Evolutionary conservation across 106 monocot genomes (phyloP).

Genomic region (Phalaenopsis aphrodite): DNA sequence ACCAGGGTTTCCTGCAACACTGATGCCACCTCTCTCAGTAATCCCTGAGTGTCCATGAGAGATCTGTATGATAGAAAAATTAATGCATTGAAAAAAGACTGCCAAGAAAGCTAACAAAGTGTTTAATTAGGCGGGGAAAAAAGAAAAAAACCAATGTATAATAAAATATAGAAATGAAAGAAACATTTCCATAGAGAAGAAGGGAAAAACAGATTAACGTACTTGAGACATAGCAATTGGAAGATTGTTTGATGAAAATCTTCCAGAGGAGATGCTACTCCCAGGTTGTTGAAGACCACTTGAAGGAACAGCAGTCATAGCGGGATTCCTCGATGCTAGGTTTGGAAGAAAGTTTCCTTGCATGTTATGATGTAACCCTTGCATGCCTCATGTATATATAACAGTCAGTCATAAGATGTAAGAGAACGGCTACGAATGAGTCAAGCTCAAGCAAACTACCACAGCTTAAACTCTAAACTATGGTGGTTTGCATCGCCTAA

Average conservation of each 20-base stretch:
- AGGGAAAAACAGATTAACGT: neutral
- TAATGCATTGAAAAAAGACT: neutral
- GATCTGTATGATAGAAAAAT: constrained; percentile 37
- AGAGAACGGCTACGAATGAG: neutral
- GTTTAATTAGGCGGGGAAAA: neutral
- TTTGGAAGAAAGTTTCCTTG: constrained; percentile 65
- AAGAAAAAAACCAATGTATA: neutral
- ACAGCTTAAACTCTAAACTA: neutral
- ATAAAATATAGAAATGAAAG: neutral
- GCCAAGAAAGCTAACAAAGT: neutral
- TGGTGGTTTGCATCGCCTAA: neutral
- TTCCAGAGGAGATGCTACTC: constrained; percentile 53
- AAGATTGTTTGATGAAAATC: constrained; percentile 73
- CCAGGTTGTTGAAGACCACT: constrained; percentile 68
- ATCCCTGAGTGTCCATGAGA: constrained; percentile 74
- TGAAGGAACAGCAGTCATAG: constrained; percentile 57
- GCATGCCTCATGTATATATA: constrained; percentile 30
- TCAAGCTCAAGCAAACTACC: neutral
- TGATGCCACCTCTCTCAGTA: constrained; percentile 47
- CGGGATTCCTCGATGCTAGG: constrained; percentile 61
- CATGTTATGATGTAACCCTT: constrained; percentile 68
- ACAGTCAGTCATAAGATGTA: neutral
- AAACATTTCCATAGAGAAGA: neutral
- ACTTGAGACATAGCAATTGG: constrained; percentile 83
- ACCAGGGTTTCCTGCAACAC: constrained; percentile 50